Evolutionary conservation across 2,329 filamentous ascomycete genomes (phyloP), one percentile per base, ranked within the genome.

Genomic region (Ophiosphaerella herpotricha): DNA sequence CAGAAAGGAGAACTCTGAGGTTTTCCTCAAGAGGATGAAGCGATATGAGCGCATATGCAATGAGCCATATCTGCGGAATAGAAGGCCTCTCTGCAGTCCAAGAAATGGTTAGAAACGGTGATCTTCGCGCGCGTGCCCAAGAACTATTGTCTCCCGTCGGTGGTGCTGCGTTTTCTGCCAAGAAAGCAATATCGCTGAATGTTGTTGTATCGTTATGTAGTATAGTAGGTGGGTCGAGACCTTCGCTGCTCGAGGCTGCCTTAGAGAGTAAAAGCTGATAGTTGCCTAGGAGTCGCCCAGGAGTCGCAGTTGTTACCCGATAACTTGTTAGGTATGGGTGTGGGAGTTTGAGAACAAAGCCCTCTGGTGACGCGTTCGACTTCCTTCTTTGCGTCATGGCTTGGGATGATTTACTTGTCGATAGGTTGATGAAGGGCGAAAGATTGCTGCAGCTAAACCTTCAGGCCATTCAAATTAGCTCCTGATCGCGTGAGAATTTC

Each of bases 51-150:
- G 74, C 74, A 52, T 80, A 77, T 16, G 77, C 57, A 21, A 79
- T 64, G 39, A 78, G 74, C 78, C 78, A 80, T 13, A 78, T 63
- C 54, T 80, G 77, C 2, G 70, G 75, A 26, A 78, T 60, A 29
- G 74, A 70, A 39, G 78, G 78, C n/a, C 67, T 46, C 21, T 64
- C 61, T 7, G 61, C 66, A 32, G 61, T 60, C 78, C 78, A 80
- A 44, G 73, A 69, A 46, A 80, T 70, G 6, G 63, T 69, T 3
- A 75, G 69, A 35, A 71, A 67, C 6, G 77, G 76, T 24, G 74
- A 74, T 58, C 78, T 72, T 55, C 75, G 71, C 43, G 76, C 72
- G 54, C 78, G 69, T 31, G 76, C 78, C 77, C 77, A 74, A 32
- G 70, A 67, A 39, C 66, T 72, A 58, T 74, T 74, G 59, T 73